These are phyloP conservation scores for Tylopilus balloui DNA, from an alignment of 768 basidiomycete genomes.

Conservation along the genomic window DNA sequence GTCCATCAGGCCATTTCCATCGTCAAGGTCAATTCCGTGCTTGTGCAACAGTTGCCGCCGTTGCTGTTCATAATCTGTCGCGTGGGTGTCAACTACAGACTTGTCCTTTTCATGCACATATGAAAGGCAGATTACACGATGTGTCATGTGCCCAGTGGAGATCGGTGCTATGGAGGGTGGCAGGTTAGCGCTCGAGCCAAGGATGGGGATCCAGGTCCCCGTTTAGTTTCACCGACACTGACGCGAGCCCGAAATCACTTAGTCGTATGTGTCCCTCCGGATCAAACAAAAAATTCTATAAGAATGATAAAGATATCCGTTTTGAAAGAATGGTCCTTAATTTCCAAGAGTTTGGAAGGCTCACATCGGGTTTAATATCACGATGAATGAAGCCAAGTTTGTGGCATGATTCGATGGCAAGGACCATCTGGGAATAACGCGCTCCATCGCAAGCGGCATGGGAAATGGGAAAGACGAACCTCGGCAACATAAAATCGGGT, in stretches of 20 bases:
- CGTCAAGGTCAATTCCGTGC: constrained; percentile 93
- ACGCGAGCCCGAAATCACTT: constrained; percentile 95
- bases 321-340: constrained; percentile 28
- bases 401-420: constrained; percentile 91
- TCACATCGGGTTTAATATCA: constrained; percentile 93
- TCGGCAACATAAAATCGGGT: constrained; percentile 93
- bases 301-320: constrained; percentile 21
- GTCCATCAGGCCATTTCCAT: constrained; percentile 59
- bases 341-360: constrained; percentile 30
- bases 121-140: constrained; percentile 49
- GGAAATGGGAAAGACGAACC: constrained; percentile 41
- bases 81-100: constrained; percentile 13
- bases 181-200: constrained; percentile 18
- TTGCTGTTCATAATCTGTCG: constrained; percentile 88
- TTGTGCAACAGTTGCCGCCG: constrained; percentile 82
- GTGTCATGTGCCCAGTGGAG: constrained; percentile 98
- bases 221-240: constrained; percentile 38
- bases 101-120: constrained; percentile 1
- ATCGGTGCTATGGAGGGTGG: constrained; percentile 57
- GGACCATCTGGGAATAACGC: constrained; percentile 68
- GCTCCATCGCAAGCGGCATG: constrained; percentile 20
- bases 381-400: constrained; percentile 95
- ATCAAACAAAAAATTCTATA: constrained; percentile 92
- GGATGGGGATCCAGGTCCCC: constrained; percentile 21
- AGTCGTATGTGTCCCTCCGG: constrained; percentile 91